Percentiles rank a stretch among this genome's conserved stretches.
Conservation (phyloP, 2,329 filamentous ascomycete genomes). For the Colletotrichum kahawae region DNA sequence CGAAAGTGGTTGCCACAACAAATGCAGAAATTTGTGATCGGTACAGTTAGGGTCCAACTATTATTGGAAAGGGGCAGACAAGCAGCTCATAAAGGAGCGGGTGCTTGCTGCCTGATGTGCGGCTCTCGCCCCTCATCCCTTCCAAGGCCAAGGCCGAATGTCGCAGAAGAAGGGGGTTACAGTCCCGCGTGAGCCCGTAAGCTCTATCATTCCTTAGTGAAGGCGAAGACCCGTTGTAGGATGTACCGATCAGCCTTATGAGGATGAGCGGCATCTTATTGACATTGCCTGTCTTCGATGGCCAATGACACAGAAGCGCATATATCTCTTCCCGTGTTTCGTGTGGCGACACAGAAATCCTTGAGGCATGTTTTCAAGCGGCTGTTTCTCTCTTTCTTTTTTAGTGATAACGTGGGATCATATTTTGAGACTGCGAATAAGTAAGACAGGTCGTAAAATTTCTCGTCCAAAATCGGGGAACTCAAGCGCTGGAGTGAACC, state of each 20-base stretch:
- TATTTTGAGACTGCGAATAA: fast-evolving
- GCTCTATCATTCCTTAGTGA: background rate
- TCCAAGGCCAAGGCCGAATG: background rate
- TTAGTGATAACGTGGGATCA: fast-evolving
- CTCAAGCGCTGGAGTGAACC: background rate
- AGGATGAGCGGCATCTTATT: fast-evolving
- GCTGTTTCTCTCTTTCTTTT: background rate
- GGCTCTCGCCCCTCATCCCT: background rate
- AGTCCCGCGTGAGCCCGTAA: background rate
- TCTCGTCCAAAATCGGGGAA: fast-evolving
- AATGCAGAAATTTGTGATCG: fast-evolving
- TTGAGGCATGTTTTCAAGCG: background rate
- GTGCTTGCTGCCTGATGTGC: background rate
- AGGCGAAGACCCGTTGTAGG: background rate
- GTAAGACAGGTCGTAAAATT: background rate
- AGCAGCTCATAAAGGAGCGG: background rate
- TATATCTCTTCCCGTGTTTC: background rate
- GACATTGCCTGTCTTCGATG: background rate
- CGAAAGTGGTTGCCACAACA: fast-evolving
- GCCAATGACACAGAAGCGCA: background rate
- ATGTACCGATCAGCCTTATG: background rate
- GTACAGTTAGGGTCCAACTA: fast-evolving
- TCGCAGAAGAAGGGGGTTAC: background rate
- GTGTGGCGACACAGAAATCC: background rate
- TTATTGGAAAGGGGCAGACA: fast-evolving